Percentiles rank a stretch among this genome's conserved stretches.
These are phyloP conservation scores for Acer saccharum DNA, from an alignment of 345 rosid species.

Conservation along the genomic window DNA sequence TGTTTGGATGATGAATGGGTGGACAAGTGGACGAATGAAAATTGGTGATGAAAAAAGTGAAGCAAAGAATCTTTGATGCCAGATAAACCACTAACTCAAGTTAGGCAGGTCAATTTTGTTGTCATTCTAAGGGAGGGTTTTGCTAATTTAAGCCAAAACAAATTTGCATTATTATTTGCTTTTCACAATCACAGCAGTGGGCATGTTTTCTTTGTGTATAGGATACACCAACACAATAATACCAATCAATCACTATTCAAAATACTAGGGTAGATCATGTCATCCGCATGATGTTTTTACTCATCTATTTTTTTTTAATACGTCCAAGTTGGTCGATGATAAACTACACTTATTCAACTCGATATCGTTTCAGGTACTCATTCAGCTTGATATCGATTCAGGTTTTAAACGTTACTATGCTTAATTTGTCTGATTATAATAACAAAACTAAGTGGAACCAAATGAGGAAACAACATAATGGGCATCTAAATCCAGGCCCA, in stretches of 20 bases:
- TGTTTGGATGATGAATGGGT: neutral
- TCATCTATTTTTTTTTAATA: too few species aligned
- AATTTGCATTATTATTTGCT: conserved; percentile 10
- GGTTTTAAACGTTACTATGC: too few species aligned
- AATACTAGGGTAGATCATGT: conserved; percentile 8
- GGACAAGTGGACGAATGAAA: neutral
- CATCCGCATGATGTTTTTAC: neutral
- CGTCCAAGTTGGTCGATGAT: neutral
- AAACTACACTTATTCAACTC: too few species aligned
- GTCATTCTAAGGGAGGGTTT: neutral
- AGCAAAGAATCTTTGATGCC: neutral
- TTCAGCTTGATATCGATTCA: too few species aligned
- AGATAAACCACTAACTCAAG: neutral
- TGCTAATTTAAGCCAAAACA: conserved; percentile 1
- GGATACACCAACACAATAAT: neutral
- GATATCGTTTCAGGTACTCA: too few species aligned
- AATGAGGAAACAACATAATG: conserved; percentile 12
- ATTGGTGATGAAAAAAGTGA: neutral
- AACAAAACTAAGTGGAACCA: neutral
- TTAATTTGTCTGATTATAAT: conserved; percentile 5
- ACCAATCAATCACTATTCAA: conserved; percentile 3
- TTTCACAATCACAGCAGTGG: neutral
- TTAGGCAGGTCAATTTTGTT: neutral
- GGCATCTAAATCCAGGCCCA: conserved; percentile 12
- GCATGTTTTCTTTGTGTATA: neutral